Base-by-base conservation (phyloP, 345 rosid genomes). In the Eucalyptus sideroxylon region DNA sequence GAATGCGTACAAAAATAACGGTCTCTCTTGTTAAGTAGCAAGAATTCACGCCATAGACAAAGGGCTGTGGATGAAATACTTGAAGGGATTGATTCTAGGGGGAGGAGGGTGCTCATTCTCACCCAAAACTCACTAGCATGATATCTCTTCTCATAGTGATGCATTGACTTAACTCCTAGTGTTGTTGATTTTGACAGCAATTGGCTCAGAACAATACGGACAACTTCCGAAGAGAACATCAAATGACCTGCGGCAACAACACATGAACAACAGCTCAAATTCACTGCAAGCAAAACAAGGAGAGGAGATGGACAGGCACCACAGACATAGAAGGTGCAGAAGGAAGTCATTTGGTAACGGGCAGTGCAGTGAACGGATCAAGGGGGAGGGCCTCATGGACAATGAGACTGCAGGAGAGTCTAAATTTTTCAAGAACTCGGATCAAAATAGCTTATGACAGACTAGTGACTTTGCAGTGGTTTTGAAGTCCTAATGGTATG, bases 191-290 rank as follows among this genome's bases (percentile, higher is more conserved):
- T 94, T 97, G 89, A 96, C 95, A n/a, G 98, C 99, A 11, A 95
- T 93, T 14, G 96, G 94, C 88, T 95, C 96, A 50, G 95, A 97
- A 87, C 98, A 96, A 91, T 94, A 95, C 4, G 98, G 97, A 88
- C 99, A 96, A 67, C 95, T 94, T 34, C 99, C 96, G 65, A 96
- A 95, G 47, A 95, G 94, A 90, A 96, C 96, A 93, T 97, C 93
- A 88, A 92, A 96, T 89, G 98, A 96, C 93, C 97, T 96, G 95
- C 91, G 87, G 82, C 12, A 4, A 90, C 40, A 31, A 51, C 40
- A 50, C 55, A 21, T 5, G 6, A 50, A 40, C 17, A 51, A n/a
- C 62, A 86, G 83, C 24, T 40, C 27, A 86, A 51, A 86, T 86
- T 51, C 65, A 50, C 87, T 14, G 37, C 44, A 56, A 50, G 62